phyloP scores from a whole-genome alignment of 768 basidiomycete species.

The Cyathus striatus region DNA sequence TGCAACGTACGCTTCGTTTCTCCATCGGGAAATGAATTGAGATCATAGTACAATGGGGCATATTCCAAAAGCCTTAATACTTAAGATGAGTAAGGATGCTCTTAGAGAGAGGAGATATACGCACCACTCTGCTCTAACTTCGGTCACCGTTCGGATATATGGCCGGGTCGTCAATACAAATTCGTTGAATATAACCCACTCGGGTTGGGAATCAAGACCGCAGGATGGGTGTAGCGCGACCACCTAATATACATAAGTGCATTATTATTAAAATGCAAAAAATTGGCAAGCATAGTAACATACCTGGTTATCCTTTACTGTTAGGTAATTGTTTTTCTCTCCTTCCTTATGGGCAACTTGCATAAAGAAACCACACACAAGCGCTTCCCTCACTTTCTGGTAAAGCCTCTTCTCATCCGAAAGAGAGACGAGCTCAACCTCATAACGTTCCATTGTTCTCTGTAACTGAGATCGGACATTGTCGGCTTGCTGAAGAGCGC shows the following conservation, averaged over 20 bases:
- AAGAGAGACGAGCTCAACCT: constrained; percentile 69
- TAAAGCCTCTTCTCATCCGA: constrained; percentile 68
- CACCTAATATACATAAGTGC: constrained; percentile 31
- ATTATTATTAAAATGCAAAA: not conserved
- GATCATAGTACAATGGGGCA: constrained; percentile 64
- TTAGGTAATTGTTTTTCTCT: constrained; percentile 82
- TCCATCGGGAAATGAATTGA: constrained; percentile 56
- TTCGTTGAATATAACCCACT: constrained; percentile 93
- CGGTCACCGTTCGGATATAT: constrained; percentile 90
- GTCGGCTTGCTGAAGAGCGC: constrained; percentile 85
- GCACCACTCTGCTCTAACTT: constrained; percentile 83
- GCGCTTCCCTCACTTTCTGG: constrained; percentile 70
- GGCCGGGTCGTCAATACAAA: constrained; percentile 87
- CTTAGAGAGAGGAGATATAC: not conserved
- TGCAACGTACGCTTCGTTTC: constrained; percentile 66
- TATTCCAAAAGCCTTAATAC: constrained; percentile 57
- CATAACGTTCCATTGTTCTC: constrained; percentile 87
- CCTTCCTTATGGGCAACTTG: constrained; percentile 95
- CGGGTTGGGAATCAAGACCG: constrained; percentile 81
- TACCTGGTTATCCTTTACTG: constrained; percentile 93
- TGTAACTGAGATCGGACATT: constrained; percentile 89
- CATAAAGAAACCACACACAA: constrained; percentile 97
- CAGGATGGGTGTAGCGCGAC: constrained; percentile 83
- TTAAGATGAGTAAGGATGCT: not conserved
- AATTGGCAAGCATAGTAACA: constrained; percentile 10